A percentile compares a stretch with the other conserved stretches of the same genome.
phyloP scores from a whole-genome alignment of 192 early-diverging fungal genomes.

The Glomus cerebriforme region DNA sequence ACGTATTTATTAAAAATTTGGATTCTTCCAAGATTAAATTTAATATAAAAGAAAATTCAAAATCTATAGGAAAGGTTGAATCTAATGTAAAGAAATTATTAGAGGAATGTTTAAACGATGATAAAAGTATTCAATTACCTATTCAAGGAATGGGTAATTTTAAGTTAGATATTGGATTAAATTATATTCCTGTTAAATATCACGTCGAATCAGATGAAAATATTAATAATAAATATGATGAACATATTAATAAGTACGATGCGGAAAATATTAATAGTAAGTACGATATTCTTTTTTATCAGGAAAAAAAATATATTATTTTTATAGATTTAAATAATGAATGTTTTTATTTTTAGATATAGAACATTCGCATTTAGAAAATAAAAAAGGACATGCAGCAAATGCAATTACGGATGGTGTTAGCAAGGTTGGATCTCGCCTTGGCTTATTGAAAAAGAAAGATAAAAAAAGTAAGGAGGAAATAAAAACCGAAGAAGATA shows the following conservation, averaged over 20 bases:
- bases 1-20: constrained; percentile 59
- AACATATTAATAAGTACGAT: constrained; percentile 54
- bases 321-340: neutral
- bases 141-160: neutral
- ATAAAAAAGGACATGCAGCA: constrained; percentile 35
- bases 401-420: constrained; percentile 38
- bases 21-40: constrained; percentile 56
- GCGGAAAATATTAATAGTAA: constrained; percentile 54
- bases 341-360: constrained; percentile 45
- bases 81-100: neutral
- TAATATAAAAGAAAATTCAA: constrained; percentile 39
- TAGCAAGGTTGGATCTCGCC: constrained; percentile 25
- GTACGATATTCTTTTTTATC: neutral
- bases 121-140: neutral
- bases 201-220: constrained; percentile 50
- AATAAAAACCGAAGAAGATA: constrained; percentile 42
- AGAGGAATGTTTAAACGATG: neutral
- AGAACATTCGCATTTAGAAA: constrained; percentile 48
- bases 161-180: constrained; percentile 38
- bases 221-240: constrained; percentile 47
- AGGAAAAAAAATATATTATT: neutral
- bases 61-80: neutral
- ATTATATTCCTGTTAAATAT: constrained; percentile 50
- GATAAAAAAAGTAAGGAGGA: constrained; percentile 44
- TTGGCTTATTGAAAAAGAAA: constrained; percentile 31